Percentiles rank a stretch among this genome's conserved stretches.
Conservation (phyloP, 768 basidiomycete genomes). For the Heimioporus sp. region DNA sequence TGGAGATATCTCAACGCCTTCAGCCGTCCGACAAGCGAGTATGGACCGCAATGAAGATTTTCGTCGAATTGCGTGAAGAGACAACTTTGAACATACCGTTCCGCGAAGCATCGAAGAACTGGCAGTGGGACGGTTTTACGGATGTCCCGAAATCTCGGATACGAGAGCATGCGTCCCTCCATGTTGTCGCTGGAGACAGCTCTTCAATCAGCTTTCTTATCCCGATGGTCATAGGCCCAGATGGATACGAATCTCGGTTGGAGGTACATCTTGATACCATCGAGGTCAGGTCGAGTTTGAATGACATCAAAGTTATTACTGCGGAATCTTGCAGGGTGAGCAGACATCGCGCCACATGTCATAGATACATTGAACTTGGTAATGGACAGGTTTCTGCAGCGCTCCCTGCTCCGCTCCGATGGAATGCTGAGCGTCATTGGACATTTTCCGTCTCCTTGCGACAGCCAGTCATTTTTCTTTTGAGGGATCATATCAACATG, state of each 20-base stretch:
- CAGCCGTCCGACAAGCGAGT: conserved; percentile 76
- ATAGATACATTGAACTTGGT: conserved; percentile 1
- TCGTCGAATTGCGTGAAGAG: conserved; percentile 75
- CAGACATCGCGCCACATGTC: conserved; percentile 11
- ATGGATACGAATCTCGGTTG: conserved; percentile 77
- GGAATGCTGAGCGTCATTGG: conserved; percentile 85
- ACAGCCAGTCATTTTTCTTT: conserved; percentile 69
- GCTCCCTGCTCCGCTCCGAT: conserved; percentile 77
- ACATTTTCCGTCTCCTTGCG: conserved; percentile 66
- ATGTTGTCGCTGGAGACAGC: conserved; percentile 69
- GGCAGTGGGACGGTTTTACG: conserved; percentile 81
- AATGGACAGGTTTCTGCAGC: conserved; percentile 57
- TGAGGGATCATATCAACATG: conserved; percentile 94
- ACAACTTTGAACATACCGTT: conserved; percentile 86
- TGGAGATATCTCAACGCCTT: conserved; percentile 54
- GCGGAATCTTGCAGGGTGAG: conserved; percentile 78
- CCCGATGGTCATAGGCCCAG: conserved; percentile 70
- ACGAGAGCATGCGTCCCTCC: conserved; percentile 70
- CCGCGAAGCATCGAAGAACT: conserved; percentile 93
- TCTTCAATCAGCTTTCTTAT: conserved; percentile 85
- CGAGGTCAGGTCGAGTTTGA: conserved; percentile 80
- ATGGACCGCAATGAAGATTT: conserved; percentile 80
- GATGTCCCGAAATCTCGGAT: conserved; percentile 50
- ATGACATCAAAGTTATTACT: conserved; percentile 75
- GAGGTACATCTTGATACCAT: conserved; percentile 82